Conservation (phyloP, 345 rosid genomes). For the Mercurialis annua region DNA sequence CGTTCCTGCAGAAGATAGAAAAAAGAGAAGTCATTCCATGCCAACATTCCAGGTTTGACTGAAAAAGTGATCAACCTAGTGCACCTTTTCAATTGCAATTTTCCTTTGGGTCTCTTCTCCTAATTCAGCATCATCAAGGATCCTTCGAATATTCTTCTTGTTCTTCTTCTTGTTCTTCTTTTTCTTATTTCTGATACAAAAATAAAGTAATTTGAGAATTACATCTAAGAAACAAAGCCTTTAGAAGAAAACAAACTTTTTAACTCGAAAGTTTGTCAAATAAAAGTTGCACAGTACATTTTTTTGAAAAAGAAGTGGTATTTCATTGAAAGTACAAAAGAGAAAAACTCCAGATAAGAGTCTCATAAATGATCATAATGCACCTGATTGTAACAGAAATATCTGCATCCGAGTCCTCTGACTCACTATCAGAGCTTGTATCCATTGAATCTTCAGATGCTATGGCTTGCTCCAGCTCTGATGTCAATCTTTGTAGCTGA, state of each 20-base stretch:
- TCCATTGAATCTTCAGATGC: conserved; percentile 33
- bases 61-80: conserved; percentile 10
- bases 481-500: conserved; percentile 57
- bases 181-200: conserved; percentile 53
- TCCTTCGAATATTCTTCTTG: conserved; percentile 88
- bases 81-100: conserved; percentile 96
- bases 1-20: conserved; percentile 65
- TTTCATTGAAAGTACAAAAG: not conserved
- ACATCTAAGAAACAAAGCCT: conserved; percentile 20
- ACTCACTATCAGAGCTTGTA: conserved; percentile 63
- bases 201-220: conserved; percentile 19
- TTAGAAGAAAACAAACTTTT: not conserved
- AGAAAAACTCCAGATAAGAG: not conserved
- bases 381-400: conserved; percentile 51
- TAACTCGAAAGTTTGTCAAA: not conserved
- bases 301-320: no score
- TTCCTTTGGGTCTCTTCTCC: conserved; percentile 96
- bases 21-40: conserved; percentile 21
- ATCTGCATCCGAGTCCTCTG: conserved; percentile 66
- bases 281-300: no score
- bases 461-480: conserved; percentile 71
- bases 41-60: conserved; percentile 11
- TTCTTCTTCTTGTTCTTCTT: conserved; percentile 58
- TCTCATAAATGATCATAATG: not conserved
- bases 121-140: conserved; percentile 94